Conservation (phyloP, 192 early-diverging fungal genomes). For the Pilaira anomala region DNA sequence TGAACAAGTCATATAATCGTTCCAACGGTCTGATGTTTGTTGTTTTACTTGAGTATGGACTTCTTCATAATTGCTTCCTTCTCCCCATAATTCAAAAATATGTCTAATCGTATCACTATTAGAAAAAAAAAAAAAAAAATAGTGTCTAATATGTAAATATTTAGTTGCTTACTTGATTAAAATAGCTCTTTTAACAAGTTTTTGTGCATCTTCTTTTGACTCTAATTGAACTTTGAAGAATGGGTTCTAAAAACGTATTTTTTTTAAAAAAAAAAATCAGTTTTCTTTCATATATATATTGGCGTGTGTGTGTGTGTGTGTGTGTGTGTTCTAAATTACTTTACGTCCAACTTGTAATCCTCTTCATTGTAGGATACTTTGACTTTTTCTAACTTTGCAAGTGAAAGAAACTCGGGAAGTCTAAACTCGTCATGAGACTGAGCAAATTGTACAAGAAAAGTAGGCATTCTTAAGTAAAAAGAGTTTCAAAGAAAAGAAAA, state of each 20-base stretch:
- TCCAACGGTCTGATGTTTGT: slow-evolving; percentile 52
- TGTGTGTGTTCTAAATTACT: slow-evolving; percentile 10
- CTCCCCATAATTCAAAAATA: slow-evolving; percentile 77
- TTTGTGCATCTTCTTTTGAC: slow-evolving; percentile 63
- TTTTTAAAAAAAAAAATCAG: too few species aligned
- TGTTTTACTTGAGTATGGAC: slow-evolving; percentile 58
- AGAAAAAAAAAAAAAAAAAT: slow-evolving; percentile 1
- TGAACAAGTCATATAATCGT: slow-evolving; percentile 47
- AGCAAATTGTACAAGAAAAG: slow-evolving; percentile 13
- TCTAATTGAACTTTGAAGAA: slow-evolving; percentile 77
- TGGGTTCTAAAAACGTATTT: slow-evolving; percentile 68
- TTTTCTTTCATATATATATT: too few species aligned
- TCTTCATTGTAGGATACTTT: slow-evolving; percentile 56
- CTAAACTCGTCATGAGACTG: slow-evolving; percentile 64
- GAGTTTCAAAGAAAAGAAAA: too few species aligned
- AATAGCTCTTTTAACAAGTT: slow-evolving; percentile 78
- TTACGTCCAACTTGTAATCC: slow-evolving; percentile 62
- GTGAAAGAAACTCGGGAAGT: slow-evolving; percentile 78
- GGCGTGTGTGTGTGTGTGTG: background rate
- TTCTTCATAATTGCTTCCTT: slow-evolving; percentile 56
- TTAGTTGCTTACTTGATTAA: slow-evolving; percentile 68
- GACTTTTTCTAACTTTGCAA: slow-evolving; percentile 76
- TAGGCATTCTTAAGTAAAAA: background rate
- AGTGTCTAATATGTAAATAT: background rate
- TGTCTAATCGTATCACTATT: too few species aligned